Conservation (phyloP, 2,329 filamentous ascomycete genomes). For the Xylariaceae sp. region DNA sequence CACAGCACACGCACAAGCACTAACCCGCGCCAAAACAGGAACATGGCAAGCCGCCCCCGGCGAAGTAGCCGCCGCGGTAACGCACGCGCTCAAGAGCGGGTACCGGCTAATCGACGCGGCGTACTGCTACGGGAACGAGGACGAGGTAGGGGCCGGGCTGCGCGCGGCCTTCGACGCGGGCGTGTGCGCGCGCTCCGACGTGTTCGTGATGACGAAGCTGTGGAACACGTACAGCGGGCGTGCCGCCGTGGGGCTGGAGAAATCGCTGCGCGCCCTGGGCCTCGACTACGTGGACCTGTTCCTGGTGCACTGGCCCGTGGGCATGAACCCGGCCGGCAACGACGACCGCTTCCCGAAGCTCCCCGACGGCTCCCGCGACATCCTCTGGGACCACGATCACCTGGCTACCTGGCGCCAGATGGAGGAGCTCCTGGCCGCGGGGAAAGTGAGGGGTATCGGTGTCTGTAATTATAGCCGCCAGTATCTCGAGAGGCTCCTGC, state of each 20-base stretch:
- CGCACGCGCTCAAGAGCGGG: conserved; percentile 58
- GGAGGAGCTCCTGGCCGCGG: conserved; percentile 65
- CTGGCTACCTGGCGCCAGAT: conserved; percentile 77
- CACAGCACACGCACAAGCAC: conserved; percentile 2
- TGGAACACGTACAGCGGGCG: conserved; percentile 80
- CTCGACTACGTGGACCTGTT: conserved; percentile 82
- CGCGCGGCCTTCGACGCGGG: conserved; percentile 71
- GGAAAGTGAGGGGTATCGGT: conserved; percentile 58
- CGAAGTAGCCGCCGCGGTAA: conserved; percentile 61
- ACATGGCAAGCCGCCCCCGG: conserved; percentile 67
- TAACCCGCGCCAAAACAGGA: conserved; percentile 44
- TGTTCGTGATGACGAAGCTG: conserved; percentile 85
- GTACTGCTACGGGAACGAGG: conserved; percentile 80
- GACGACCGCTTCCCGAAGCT: conserved; percentile 75
- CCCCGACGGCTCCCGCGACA: conserved; percentile 73
- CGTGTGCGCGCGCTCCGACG: conserved; percentile 71
- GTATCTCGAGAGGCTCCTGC: conserved; percentile 59
- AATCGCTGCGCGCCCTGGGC: conserved; percentile 72
- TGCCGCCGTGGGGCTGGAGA: conserved; percentile 69
- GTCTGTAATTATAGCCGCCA: conserved; percentile 62
- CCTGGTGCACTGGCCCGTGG: conserved; percentile 82
- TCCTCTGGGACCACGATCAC: conserved; percentile 70
- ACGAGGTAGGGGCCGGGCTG: conserved; percentile 78
- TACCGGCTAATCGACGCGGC: conserved; percentile 70
- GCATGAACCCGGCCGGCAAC: conserved; percentile 77